Base-by-base conservation (phyloP, 768 basidiomycete genomes). In the Suillus fuscotomentosus region DNA sequence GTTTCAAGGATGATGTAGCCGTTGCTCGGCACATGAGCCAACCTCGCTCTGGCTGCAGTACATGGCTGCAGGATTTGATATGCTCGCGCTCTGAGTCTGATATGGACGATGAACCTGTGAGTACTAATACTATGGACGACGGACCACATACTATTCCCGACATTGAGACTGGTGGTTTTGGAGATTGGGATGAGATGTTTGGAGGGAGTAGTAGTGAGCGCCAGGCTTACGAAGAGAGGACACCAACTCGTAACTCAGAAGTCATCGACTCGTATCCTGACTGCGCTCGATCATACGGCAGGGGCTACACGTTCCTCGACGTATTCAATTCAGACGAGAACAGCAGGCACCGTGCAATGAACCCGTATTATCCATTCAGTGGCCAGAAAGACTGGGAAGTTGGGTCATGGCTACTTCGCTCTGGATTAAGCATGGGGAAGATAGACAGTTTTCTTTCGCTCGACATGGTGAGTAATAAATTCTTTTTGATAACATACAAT, bases 391-490 rank as follows among this genome's bases (percentile, higher is more conserved):
- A n/a, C 43, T 45, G 43, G 43, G 43, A 45, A n/a, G 43, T 45
- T 45, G 43, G 43, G 17, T 45, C 20, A 1, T 47, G 47, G 47
- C n/a, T 47, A 2, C 47, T 47, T 47, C 68, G 17, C 69, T 55
- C 11, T 72, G 70, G 13, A 27, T 62, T 79, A 41, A 78, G 75
- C 54, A 75, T 77, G 74, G 66, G 68, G 11, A 60, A 62, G 10
- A 72, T 76, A 4, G 65, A 75, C 22, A 64, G 70, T 38, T 76
- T 76, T 43, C 65, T 79, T 20, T 61, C 61, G 4, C 68, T 79
- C 31, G 60, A 31, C 3, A 0, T 31, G 27, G 27, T 31, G 27
- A 31, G 27, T 31, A 31, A 31, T 0, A 31, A 31, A 47, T 71
- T 43, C 22, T 0, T 22, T 31, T n/a, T n/a, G 17, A 47, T n/a